Percentiles rank a stretch among this genome's conserved stretches.
Evolutionary conservation across 305 asterid species (phyloP).

Genomic region (Plantago lanceolata): DNA sequence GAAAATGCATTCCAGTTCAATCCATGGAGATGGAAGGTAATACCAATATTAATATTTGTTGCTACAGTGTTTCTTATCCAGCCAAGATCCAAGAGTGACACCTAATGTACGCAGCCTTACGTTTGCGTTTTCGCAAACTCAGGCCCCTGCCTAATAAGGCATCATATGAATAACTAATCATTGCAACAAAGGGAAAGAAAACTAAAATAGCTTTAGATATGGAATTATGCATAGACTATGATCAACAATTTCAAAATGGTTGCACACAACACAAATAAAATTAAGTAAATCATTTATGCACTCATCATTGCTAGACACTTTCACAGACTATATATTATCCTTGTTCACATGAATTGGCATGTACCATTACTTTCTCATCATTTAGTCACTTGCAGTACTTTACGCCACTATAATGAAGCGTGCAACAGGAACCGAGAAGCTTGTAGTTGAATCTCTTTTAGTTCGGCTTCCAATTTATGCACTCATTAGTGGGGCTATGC

Average conservation of each 20-base stretch:
- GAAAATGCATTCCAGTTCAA: conserved; percentile 43
- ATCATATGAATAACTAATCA: no score
- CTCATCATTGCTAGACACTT: neutral
- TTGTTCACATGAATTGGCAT: neutral
- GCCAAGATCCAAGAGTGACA: neutral
- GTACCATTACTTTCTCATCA: conserved; percentile 2
- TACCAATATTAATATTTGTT: neutral
- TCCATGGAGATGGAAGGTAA: conserved; percentile 81
- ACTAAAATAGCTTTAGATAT: no score
- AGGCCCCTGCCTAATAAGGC: no score
- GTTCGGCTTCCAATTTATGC: neutral
- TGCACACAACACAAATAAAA: no score
- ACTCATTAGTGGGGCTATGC: neutral
- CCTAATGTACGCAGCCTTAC: neutral
- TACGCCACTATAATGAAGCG: neutral
- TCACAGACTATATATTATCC: neutral
- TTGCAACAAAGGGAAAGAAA: no score
- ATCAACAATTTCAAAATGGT: no score
- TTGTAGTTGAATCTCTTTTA: neutral
- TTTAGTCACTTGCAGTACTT: neutral
- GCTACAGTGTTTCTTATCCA: neutral
- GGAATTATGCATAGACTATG: no score
- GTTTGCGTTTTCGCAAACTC: neutral
- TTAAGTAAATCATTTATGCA: no score
- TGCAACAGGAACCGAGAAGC: conserved; percentile 2